phyloP scores from a whole-genome alignment of 805 yeast genomes.

The Ogataea pignaliae region DNA sequence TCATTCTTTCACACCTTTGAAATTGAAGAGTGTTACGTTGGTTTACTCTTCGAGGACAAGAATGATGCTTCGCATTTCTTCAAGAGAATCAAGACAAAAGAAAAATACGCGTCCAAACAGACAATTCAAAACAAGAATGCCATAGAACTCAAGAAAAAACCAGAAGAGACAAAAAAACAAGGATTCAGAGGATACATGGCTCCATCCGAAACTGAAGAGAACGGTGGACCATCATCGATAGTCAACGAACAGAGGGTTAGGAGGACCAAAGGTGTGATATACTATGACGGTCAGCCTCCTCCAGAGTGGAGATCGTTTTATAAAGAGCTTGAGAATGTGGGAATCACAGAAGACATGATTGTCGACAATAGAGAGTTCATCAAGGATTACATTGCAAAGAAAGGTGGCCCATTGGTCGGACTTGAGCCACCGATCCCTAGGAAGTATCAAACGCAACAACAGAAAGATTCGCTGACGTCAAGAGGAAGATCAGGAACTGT shows the following conservation, averaged over 20 bases:
- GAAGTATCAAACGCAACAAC: conserved; percentile 33
- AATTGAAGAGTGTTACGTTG: conserved; percentile 82
- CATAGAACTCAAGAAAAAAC: conserved; percentile 63
- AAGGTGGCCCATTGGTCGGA: conserved; percentile 78
- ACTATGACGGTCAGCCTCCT: conserved; percentile 77
- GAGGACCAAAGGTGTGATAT: conserved; percentile 53
- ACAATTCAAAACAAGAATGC: conserved; percentile 87
- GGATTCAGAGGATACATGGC: conserved; percentile 65
- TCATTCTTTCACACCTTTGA: conserved; percentile 94
- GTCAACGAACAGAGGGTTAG: conserved; percentile 51
- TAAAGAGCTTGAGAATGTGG: conserved; percentile 66
- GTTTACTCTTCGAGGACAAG: conserved; percentile 84
- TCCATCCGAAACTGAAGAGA: conserved; percentile 12
- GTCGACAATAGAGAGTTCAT: conserved; percentile 82
- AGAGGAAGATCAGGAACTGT: conserved; percentile 9
- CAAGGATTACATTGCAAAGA: conserved; percentile 67
- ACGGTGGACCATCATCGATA: conserved; percentile 1
- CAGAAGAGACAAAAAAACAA: conserved; percentile 32
- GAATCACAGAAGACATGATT: conserved; percentile 84
- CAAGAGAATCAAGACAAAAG: conserved; percentile 69
- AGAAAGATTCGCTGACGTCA: conserved; percentile 4
- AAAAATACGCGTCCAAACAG: conserved; percentile 81
- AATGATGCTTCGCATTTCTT: conserved; percentile 81
- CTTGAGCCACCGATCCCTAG: conserved; percentile 82
- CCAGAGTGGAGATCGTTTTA: conserved; percentile 80